These are phyloP conservation scores for Saxophila tyrrhenica DNA, from an alignment of 495 filamentous ascomycete genomes.

Conservation along the genomic window DNA sequence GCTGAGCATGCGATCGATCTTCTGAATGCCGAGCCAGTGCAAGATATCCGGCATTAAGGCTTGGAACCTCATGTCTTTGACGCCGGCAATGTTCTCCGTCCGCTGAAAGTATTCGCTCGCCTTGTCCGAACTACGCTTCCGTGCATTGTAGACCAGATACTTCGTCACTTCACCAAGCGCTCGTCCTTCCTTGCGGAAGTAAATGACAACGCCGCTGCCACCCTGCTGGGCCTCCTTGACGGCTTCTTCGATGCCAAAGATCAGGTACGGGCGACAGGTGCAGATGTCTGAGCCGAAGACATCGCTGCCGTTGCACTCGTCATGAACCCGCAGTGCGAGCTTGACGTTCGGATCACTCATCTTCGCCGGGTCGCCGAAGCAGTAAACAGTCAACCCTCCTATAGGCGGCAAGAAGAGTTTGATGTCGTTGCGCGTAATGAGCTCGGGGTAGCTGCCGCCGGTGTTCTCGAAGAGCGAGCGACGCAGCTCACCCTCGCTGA, in stretches of 20 bases:
- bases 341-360: conserved; percentile 79
- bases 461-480: conserved; percentile 89
- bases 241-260: conserved; percentile 92
- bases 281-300: conserved; percentile 98
- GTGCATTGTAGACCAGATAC: conserved; percentile 92
- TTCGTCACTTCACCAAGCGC: conserved; percentile 97
- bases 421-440: conserved; percentile 87
- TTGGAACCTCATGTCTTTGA: conserved; percentile 98
- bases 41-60: conserved; percentile 94
- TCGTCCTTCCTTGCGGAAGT: conserved; percentile 96
- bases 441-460: conserved; percentile 79
- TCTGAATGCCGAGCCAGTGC: conserved; percentile 96
- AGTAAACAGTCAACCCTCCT: conserved; percentile 91
- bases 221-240: conserved; percentile 94
- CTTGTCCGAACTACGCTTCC: conserved; percentile 68
- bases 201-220: conserved; percentile 92
- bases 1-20: conserved; percentile 96
- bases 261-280: conserved; percentile 92
- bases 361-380: conserved; percentile 87
- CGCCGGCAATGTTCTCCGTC: conserved; percentile 93
- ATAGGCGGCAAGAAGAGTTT: conserved; percentile 95
- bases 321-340: conserved; percentile 84
- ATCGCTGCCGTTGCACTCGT: conserved; percentile 94
- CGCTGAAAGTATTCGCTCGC: conserved; percentile 96
- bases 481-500: conserved; percentile 83